phyloP scores from a whole-genome alignment of 2,329 filamentous ascomycete genomes.

The Elsinoe arachidis region DNA sequence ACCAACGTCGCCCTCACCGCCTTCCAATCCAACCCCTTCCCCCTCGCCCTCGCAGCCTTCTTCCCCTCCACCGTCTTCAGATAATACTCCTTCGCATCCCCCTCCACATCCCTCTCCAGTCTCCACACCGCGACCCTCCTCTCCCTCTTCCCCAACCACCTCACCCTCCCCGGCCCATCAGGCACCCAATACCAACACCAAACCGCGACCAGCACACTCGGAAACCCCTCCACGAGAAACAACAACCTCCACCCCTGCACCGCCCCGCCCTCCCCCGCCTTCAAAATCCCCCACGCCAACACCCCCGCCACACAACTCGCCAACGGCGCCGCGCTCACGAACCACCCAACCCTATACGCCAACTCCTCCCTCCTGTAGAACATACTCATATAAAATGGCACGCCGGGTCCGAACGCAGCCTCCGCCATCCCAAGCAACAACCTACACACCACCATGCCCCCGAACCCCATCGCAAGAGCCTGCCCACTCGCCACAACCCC shows the following conservation, averaged over 20 bases:
- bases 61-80: slow-evolving; percentile 47
- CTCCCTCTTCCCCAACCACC: slow-evolving; percentile 35
- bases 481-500: slow-evolving; percentile 71
- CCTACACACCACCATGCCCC: slow-evolving; percentile 55
- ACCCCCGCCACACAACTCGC: slow-evolving; percentile 64
- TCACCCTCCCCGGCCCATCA: slow-evolving; percentile 52
- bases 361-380: slow-evolving; percentile 62
- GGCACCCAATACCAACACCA: slow-evolving; percentile 68
- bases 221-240: slow-evolving; percentile 78
- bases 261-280: slow-evolving; percentile 53
- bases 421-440: slow-evolving; percentile 48
- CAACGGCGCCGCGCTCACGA: slow-evolving; percentile 64
- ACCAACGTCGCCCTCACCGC: slow-evolving; percentile 52
- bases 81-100: slow-evolving; percentile 27
- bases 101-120: slow-evolving; percentile 49
- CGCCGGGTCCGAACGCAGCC: slow-evolving; percentile 54
- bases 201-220: slow-evolving; percentile 65
- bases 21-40: slow-evolving; percentile 40
- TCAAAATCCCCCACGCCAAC: slow-evolving; percentile 70
- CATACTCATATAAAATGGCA: slow-evolving; percentile 56
- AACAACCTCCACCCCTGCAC: slow-evolving; percentile 79
- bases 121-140: slow-evolving; percentile 54
- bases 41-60: slow-evolving; percentile 38
- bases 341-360: slow-evolving; percentile 75
- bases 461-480: slow-evolving; percentile 35